Conservation (phyloP, 2,329 filamentous ascomycete species). For the Colletotrichum camelliae region DNA sequence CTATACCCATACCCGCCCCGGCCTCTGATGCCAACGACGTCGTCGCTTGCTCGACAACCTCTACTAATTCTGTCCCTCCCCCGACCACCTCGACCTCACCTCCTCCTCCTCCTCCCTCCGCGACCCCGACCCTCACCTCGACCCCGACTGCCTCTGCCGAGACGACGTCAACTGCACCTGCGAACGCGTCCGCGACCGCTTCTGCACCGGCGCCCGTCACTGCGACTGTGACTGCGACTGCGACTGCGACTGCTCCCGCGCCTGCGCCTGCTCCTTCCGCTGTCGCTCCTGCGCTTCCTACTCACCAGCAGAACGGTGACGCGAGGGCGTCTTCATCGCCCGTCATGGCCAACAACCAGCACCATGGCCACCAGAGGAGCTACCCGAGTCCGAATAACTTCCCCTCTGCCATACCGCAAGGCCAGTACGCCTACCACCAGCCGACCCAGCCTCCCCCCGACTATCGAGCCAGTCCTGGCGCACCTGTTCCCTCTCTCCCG, state of each 20-base stretch:
- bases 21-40: slow-evolving; percentile 16
- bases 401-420: slow-evolving; percentile 8
- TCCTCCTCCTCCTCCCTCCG: not conserved
- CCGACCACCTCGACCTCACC: slow-evolving; percentile 7
- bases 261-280: not conserved
- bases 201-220: not conserved
- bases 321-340: slow-evolving; percentile 23
- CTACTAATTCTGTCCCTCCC: slow-evolving; percentile 19
- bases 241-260: not conserved
- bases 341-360: slow-evolving; percentile 25
- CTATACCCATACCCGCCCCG: not conserved
- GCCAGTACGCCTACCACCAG: slow-evolving; percentile 24
- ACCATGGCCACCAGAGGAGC: slow-evolving; percentile 20
- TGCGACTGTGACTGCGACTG: not conserved
- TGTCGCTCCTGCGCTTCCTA: not conserved
- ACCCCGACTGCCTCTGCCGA: slow-evolving; percentile 10
- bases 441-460: slow-evolving; percentile 32
- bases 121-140: slow-evolving; percentile 7
- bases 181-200: not conserved
- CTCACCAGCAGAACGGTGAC: slow-evolving; percentile 22
- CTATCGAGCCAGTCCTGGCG: slow-evolving; percentile 37
- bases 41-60: slow-evolving; percentile 10
- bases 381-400: slow-evolving; percentile 23
- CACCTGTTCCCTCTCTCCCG: slow-evolving; percentile 40
- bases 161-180: not conserved